Evolutionary conservation across 257 asterid genomes (phyloP), one percentile per base, ranked within the genome.

Genomic region (Solanum neorickii): DNA sequence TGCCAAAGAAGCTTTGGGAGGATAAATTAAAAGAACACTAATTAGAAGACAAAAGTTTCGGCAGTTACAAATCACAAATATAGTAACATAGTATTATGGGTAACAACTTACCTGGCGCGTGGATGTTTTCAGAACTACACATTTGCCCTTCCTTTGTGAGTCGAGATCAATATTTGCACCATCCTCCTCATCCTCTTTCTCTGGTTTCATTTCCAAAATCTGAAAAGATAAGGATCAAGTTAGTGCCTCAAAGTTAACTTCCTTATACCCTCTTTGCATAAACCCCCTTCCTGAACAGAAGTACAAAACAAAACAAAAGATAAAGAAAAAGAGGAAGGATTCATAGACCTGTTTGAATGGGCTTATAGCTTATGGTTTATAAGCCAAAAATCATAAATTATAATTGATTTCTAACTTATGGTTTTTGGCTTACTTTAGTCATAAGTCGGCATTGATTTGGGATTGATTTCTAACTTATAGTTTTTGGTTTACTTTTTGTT

Each of bases 151-250:
- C 92, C 98, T 94, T 88, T 97, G 99, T 7, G 98, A 97, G 91
- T 97, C 98, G 73, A 97, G 99, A 92, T 97, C 99, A 87, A 96
- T 97, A 86, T 96, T 94, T 73, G 98, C 98, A 86, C 99, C 99
- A 88, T 97, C 99, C 91, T 97, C 98, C 90, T 97, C 99, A 84
- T 96, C 99, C 78, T 97, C 99, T 82, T 97, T 99, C 88, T 97
- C 98, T n/a, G 97, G 99, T 91, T 95, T 97, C 99, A 97, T 97
- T 90, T 97, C 98, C 94, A 97, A 88, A 87, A 96, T 97, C 99
- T 97, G 86, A 66, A 86, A 52, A 72, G 87, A 42, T 25, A 31
- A 31, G 70, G 49, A 15, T 35, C 52, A 27, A 66, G 49, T 85
- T 7, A 70, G 73, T 4, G 68, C 83, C 74, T 83, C 60, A 27